Evolutionary conservation across 2,329 filamentous ascomycete genomes (phyloP).

Genomic region (Blastomyces gilchristii): DNA sequence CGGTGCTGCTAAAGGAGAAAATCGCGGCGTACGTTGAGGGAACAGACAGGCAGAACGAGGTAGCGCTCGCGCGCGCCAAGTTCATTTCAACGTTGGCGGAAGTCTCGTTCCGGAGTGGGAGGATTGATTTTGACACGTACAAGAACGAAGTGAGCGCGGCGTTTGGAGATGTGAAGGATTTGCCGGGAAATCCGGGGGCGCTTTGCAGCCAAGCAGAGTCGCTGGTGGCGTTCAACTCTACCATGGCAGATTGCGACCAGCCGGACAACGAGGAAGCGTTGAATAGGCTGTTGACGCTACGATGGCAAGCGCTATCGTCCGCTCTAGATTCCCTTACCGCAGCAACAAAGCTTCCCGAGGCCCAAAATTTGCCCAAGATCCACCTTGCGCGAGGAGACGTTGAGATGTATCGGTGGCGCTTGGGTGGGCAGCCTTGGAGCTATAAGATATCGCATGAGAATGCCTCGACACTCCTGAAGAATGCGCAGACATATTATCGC

Average conservation of each 20-base stretch:
- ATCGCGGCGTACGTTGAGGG: constrained; percentile 44
- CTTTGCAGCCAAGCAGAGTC: constrained; percentile 49
- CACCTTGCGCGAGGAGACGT: constrained; percentile 47
- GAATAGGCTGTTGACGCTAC: constrained; percentile 24
- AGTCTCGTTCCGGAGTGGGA: constrained; percentile 44
- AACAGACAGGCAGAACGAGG: constrained; percentile 40
- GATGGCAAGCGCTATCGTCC: constrained; percentile 46
- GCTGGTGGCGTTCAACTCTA: constrained; percentile 44
- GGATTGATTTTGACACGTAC: constrained; percentile 45
- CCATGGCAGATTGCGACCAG: constrained; percentile 30
- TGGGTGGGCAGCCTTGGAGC: constrained; percentile 39
- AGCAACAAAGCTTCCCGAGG: constrained; percentile 42
- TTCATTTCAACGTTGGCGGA: constrained; percentile 49
- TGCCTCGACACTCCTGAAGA: constrained; percentile 40
- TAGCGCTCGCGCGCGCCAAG: constrained; percentile 45
- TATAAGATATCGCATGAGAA: constrained; percentile 37
- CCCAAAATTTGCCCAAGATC: constrained; percentile 43
- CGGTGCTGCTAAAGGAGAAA: constrained; percentile 43
- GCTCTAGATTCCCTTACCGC: constrained; percentile 42
- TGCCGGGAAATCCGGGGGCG: constrained; percentile 38
- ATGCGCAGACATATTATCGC: constrained; percentile 49
- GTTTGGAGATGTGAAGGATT: constrained; percentile 32
- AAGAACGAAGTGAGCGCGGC: constrained; percentile 34
- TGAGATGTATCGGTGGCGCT: constrained; percentile 45
- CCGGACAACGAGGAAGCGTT: constrained; percentile 22